Evolutionary conservation across 345 rosid species (phyloP).

Genomic region (Stellera chamaejasme): DNA sequence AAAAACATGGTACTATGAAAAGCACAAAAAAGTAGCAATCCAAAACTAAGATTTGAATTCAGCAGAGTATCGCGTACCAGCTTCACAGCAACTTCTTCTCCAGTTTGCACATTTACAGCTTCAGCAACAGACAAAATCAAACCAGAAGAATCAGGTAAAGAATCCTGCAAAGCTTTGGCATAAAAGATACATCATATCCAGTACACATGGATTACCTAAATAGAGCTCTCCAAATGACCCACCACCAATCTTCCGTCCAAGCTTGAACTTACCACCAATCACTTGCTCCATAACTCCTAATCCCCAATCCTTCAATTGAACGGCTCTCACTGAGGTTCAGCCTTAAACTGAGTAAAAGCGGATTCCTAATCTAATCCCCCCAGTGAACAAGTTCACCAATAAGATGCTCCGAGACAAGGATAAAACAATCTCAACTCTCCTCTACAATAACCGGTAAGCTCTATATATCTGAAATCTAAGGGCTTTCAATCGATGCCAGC

Average conservation of each 20-base stretch:
- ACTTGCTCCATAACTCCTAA: slow-evolving; percentile 38
- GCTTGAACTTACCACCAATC: slow-evolving; percentile 60
- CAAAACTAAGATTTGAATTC: background rate
- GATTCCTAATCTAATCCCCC: slow-evolving; percentile 8
- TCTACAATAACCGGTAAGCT: slow-evolving; percentile 2
- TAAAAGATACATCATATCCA: background rate
- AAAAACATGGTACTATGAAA: too few species aligned
- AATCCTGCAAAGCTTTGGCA: background rate
- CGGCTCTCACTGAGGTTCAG: slow-evolving; percentile 14
- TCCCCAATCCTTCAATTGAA: slow-evolving; percentile 10
- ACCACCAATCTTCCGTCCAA: slow-evolving; percentile 77
- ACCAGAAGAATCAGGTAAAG: background rate
- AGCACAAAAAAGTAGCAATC: too few species aligned
- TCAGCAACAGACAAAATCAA: slow-evolving; percentile 5
- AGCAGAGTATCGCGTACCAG: slow-evolving; percentile 34
- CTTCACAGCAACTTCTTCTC: slow-evolving; percentile 85
- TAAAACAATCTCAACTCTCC: slow-evolving; percentile 2
- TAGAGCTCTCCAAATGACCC: slow-evolving; percentile 80
- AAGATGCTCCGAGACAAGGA: slow-evolving; percentile 1
- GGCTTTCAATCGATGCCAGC: slow-evolving; percentile 5
- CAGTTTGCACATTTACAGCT: slow-evolving; percentile 74
- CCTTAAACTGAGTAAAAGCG: slow-evolving; percentile 13
- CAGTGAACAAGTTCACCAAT: slow-evolving; percentile 11
- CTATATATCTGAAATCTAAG: slow-evolving; percentile 1
- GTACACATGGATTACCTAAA: slow-evolving; percentile 28